Conservation (phyloP, 805 yeast genomes). For the Teunomyces cretensis region DNA sequence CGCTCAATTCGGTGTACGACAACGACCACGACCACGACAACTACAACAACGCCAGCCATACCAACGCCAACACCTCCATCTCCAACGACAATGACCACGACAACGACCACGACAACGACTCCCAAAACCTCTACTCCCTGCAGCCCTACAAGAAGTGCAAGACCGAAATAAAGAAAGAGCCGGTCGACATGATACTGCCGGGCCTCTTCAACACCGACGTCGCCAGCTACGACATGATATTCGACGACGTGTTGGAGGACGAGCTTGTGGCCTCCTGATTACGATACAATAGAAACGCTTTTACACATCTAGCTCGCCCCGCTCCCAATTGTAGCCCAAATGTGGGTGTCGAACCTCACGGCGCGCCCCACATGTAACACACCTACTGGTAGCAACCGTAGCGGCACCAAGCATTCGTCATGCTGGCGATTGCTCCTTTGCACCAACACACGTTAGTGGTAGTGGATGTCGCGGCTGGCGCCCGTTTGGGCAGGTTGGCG, state of each 20-base stretch:
- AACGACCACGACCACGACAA: slow-evolving; percentile 10
- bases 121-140: slow-evolving; percentile 2
- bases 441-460: too few species aligned
- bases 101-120: slow-evolving; percentile 7
- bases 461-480: too few species aligned
- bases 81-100: background rate
- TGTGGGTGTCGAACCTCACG: too few species aligned
- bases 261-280: slow-evolving; percentile 1
- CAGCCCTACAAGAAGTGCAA: slow-evolving; percentile 18
- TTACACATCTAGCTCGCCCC: too few species aligned
- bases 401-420: too few species aligned
- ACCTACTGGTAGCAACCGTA: too few species aligned
- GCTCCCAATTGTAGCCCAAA: too few species aligned
- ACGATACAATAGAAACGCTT: background rate
- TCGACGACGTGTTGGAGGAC: slow-evolving; percentile 30
- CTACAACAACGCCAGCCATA: slow-evolving; percentile 13
- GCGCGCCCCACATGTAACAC: too few species aligned
- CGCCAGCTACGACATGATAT: slow-evolving; percentile 22
- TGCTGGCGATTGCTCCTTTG: too few species aligned
- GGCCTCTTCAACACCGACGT: background rate
- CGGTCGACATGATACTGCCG: slow-evolving; percentile 2
- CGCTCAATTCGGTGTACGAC: slow-evolving; percentile 21
- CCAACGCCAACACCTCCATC: background rate
- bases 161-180: slow-evolving; percentile 6
- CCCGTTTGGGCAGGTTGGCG: too few species aligned